Evolutionary conservation across 257 asterid genomes (phyloP).

Genomic region (Primulina huaijiensis): DNA sequence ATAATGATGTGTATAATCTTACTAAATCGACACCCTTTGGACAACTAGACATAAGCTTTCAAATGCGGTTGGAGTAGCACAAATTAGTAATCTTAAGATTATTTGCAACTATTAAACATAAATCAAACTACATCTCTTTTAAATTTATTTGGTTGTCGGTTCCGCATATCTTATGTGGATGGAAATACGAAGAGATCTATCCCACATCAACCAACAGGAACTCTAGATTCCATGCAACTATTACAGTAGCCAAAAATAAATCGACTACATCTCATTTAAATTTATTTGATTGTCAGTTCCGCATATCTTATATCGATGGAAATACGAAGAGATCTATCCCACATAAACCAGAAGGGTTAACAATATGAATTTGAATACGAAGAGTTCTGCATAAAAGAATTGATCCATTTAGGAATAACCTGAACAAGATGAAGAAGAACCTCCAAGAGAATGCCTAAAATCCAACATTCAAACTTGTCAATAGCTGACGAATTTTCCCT

Average conservation of each 20-base stretch:
- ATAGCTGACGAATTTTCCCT: constrained; percentile 55
- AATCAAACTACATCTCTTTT: background rate
- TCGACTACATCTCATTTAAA: background rate
- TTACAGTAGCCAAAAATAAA: too few relatives aligned
- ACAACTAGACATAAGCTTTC: background rate
- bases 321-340: background rate
- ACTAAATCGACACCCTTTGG: constrained; percentile 6
- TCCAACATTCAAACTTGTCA: constrained; percentile 94
- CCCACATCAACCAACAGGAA: background rate
- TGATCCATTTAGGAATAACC: constrained; percentile 43
- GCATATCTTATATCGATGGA: background rate
- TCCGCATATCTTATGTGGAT: background rate
- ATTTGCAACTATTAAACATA: background rate
- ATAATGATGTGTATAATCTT: constrained; percentile 1
- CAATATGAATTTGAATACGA: background rate
- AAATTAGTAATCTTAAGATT: too few relatives aligned
- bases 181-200: background rate
- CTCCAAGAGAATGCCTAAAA: constrained; percentile 93
- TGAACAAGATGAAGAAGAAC: constrained; percentile 96
- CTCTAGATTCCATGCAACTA: background rate
- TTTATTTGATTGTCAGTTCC: background rate
- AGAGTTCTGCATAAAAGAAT: background rate
- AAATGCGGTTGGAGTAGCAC: background rate
- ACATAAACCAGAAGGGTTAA: background rate
- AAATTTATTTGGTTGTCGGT: background rate